Evolutionary conservation across 2,329 filamentous ascomycete genomes (phyloP).

Genomic region (Aureobasidium sp.): DNA sequence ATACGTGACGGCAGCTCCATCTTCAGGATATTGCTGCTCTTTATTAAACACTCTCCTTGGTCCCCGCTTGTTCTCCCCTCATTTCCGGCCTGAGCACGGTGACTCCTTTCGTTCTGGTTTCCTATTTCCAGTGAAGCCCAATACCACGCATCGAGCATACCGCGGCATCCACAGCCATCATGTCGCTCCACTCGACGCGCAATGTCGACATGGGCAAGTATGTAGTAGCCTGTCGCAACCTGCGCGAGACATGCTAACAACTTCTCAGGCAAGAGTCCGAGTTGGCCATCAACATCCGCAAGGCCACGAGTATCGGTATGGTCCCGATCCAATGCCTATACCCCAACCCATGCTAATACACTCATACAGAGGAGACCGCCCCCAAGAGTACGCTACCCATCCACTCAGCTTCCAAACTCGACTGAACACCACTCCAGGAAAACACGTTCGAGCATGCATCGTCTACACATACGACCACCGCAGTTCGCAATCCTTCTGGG

Average conservation of each 20-base stretch:
- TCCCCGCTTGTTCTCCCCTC: constrained; percentile 4
- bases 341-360: constrained; percentile 16
- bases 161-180: constrained; percentile 14
- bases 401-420: not conserved
- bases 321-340: constrained; percentile 15
- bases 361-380: constrained; percentile 49
- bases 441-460: constrained; percentile 96
- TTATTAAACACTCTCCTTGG: constrained; percentile 1
- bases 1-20: not conserved
- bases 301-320: constrained; percentile 55
- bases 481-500: constrained; percentile 90
- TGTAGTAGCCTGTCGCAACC: constrained; percentile 23
- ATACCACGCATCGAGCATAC: not conserved
- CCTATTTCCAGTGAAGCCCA: not conserved
- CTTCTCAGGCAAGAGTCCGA: constrained; percentile 50
- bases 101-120: not conserved
- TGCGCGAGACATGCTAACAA: constrained; percentile 21
- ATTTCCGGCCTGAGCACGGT: not conserved
- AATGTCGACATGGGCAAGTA: constrained; percentile 56
- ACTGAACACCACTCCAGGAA: constrained; percentile 43
- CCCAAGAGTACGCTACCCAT: constrained; percentile 48
- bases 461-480: constrained; percentile 99
- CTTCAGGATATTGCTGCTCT: constrained; percentile 1
- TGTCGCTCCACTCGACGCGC: constrained; percentile 34
- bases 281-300: constrained; percentile 57